Conservation (phyloP, 2,329 filamentous ascomycete genomes). For the Endocalyx cinctus region DNA sequence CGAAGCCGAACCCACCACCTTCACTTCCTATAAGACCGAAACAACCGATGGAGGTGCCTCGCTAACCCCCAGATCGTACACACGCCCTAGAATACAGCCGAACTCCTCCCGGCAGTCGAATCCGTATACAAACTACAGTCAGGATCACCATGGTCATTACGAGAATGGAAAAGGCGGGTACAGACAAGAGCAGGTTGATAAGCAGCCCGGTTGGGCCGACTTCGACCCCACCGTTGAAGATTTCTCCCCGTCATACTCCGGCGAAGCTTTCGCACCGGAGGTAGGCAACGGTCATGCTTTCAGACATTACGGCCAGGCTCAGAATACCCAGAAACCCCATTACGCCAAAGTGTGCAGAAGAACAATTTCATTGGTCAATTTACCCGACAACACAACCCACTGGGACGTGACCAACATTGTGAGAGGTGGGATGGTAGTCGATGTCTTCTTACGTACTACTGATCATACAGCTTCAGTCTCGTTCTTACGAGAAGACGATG, state of each 20-base stretch:
- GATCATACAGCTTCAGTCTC: constrained; percentile 63
- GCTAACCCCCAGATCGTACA: too few relatives aligned
- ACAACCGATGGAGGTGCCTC: constrained; percentile 4
- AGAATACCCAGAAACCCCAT: constrained; percentile 15
- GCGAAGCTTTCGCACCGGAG: constrained; percentile 14
- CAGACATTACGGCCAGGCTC: constrained; percentile 3
- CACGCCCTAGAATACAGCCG: too few relatives aligned
- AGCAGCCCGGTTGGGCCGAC: constrained; percentile 16
- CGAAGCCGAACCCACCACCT: constrained; percentile 5
- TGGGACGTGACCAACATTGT: constrained; percentile 61
- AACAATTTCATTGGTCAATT: constrained; percentile 58
- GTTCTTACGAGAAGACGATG: constrained; percentile 61
- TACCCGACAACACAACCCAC: constrained; percentile 59
- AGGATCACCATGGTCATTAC: too few relatives aligned
- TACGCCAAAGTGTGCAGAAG: constrained; percentile 40
- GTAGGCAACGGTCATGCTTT: constrained; percentile 6
- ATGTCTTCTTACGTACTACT: constrained; percentile 57
- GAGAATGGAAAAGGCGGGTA: background rate
- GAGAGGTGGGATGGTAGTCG: constrained; percentile 66
- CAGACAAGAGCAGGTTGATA: constrained; percentile 4
- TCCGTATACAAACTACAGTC: too few relatives aligned
- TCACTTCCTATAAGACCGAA: constrained; percentile 7
- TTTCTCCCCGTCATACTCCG: constrained; percentile 16
- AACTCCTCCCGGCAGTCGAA: too few relatives aligned
- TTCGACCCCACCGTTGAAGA: constrained; percentile 11